Evolutionary conservation across 257 asterid genomes (phyloP).

Genomic region (Solanum tarijense): DNA sequence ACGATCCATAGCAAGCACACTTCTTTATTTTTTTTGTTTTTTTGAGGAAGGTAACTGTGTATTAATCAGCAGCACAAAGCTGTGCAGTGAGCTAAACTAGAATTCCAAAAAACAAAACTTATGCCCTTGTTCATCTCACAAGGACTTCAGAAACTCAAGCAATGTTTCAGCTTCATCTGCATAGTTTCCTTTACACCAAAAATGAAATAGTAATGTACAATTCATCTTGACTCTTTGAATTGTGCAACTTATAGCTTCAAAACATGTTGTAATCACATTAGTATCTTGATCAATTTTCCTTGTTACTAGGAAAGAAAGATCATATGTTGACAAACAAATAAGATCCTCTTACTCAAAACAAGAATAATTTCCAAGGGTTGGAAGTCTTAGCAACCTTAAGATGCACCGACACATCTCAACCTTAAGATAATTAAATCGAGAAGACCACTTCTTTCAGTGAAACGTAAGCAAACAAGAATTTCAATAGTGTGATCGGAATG

Average conservation of each 20-base stretch:
- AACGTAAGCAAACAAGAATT: not conserved
- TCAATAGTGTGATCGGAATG: not conserved
- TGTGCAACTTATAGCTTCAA: not conserved
- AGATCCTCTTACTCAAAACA: not conserved
- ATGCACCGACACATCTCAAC: not conserved
- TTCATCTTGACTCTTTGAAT: not conserved
- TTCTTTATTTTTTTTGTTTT: too few relatives aligned
- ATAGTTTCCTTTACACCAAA: not conserved
- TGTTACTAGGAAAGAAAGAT: not conserved
- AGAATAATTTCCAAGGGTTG: not conserved
- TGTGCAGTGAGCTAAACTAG: not conserved
- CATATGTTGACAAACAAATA: not conserved
- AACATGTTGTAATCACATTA: not conserved
- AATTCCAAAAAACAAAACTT: not conserved
- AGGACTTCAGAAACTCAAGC: not conserved
- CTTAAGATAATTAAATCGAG: not conserved
- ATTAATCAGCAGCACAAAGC: not conserved
- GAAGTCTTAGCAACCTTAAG: not conserved
- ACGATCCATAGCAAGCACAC: not conserved
- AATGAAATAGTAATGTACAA: not conserved
- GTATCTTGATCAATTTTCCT: not conserved
- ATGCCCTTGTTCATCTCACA: not conserved
- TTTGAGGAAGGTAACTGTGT: not conserved
- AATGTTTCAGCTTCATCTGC: not conserved
- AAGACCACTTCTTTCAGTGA: not conserved